phyloP scores from a whole-genome alignment of 73 alveolate species.

The Effrenium voratum region DNA sequence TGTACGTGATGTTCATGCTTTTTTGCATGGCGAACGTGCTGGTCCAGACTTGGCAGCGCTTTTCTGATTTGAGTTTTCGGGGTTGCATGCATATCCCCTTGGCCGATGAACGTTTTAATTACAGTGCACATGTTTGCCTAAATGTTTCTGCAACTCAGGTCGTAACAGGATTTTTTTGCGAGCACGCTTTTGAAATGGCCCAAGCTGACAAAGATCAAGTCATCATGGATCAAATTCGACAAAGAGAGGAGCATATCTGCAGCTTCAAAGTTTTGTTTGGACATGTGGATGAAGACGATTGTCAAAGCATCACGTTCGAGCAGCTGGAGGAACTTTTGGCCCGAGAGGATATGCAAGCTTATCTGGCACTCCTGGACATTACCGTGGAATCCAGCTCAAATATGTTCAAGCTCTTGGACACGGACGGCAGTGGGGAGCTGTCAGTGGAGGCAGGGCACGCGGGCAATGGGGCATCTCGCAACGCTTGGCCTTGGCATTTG shows the following conservation, averaged over 20 bases:
- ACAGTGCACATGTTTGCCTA: not conserved
- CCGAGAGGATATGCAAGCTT: conserved; percentile 14
- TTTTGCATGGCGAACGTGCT: conserved; percentile 34
- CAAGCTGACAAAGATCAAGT: conserved; percentile 29
- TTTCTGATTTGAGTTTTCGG: not conserved
- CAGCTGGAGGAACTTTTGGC: not conserved
- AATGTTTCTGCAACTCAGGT: too few species aligned
- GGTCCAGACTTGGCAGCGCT: not conserved
- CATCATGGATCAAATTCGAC: not conserved
- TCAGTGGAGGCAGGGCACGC: conserved; percentile 8
- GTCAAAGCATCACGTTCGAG: not conserved
- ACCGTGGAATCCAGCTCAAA: not conserved
- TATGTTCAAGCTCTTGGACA: conserved; percentile 21
- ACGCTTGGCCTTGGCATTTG: too few species aligned
- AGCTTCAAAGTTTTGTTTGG: not conserved
- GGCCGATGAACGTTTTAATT: not conserved
- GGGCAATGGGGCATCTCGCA: too few species aligned
- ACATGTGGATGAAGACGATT: not conserved
- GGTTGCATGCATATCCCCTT: too few species aligned
- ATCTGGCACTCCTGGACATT: not conserved
- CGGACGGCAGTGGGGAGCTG: conserved; percentile 32
- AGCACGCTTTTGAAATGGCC: conserved; percentile 10
- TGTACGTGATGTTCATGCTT: conserved; percentile 20
- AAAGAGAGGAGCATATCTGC: not conserved
- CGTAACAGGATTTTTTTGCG: not conserved